These are phyloP conservation scores for Candida xiaguanensis DNA, from an alignment of 805 yeast species.

Conservation along the genomic window DNA sequence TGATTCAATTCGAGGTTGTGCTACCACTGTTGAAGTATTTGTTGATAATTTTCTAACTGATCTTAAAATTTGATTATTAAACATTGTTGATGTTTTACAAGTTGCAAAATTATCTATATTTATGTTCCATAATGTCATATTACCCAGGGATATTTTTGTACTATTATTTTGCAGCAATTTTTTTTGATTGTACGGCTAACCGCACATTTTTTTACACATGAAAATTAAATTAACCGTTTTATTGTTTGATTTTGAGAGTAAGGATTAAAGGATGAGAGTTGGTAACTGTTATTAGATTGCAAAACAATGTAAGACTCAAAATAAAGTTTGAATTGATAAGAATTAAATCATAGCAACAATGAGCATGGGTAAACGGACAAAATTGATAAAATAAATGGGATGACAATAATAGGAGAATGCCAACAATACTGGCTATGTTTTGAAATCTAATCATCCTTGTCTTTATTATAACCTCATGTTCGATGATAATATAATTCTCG, in stretches of 20 bases:
- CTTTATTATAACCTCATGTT: too few relatives aligned
- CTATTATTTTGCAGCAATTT: constrained; percentile 5
- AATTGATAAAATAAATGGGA: too few relatives aligned
- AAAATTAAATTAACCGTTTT: not conserved
- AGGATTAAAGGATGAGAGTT: constrained; percentile 5
- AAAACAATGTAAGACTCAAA: not conserved
- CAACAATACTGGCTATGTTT: not conserved
- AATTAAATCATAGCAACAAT: not conserved
- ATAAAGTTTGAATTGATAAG: not conserved
- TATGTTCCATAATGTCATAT: not conserved
- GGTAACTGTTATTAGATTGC: not conserved
- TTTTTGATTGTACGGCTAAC: constrained; percentile 2
- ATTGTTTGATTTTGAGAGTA: constrained; percentile 1
- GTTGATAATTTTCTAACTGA: not conserved
- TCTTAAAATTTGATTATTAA: not conserved
- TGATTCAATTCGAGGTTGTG: constrained; percentile 2
- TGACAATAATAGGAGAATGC: not conserved
- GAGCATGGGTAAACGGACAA: not conserved
- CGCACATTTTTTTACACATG: constrained; percentile 3
- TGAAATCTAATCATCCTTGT: not conserved
- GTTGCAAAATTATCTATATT: not conserved
- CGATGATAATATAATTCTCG: too few relatives aligned
- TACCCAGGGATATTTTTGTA: constrained; percentile 2
- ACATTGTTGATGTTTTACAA: not conserved
- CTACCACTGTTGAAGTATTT: not conserved